phyloP scores from a whole-genome alignment of 345 rosid species.

The Angophora floribunda region DNA sequence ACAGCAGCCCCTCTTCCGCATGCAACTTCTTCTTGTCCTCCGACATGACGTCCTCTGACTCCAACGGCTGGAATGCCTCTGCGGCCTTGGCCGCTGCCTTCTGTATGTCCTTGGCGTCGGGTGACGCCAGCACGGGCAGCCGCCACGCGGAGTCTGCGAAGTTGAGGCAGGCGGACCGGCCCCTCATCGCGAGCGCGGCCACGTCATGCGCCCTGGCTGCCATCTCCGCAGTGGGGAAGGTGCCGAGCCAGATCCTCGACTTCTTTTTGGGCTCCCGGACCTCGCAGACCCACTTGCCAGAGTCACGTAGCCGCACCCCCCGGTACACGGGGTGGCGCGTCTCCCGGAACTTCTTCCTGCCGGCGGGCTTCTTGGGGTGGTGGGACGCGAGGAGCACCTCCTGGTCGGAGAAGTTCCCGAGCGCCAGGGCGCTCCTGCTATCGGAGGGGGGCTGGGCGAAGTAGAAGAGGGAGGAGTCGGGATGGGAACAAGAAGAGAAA shows the following conservation, averaged over 20 bases:
- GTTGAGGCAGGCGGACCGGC: conserved; percentile 72
- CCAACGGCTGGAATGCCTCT: conserved; percentile 21
- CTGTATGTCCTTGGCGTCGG: conserved; percentile 57
- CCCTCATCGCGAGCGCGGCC: conserved; percentile 67
- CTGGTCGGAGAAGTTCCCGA: conserved; percentile 26
- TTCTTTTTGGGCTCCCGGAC: conserved; percentile 81
- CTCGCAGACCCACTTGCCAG: conserved; percentile 91
- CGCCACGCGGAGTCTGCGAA: conserved; percentile 82
- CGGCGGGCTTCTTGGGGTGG: conserved; percentile 63
- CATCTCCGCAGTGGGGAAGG: conserved; percentile 70
- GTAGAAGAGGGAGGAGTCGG: no score
- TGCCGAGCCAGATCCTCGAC: conserved; percentile 85
- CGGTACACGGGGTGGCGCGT: conserved; percentile 83
- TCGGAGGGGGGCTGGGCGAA: no score
- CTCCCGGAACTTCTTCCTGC: conserved; percentile 82
- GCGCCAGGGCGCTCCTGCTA: no score
- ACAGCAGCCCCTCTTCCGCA: conserved; percentile 11
- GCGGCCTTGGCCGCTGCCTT: conserved; percentile 71
- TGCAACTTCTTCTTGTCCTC: conserved; percentile 36
- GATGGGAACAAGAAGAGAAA: no score
- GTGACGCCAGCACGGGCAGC: conserved; percentile 54
- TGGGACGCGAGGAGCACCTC: conserved; percentile 53
- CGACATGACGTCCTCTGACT: not conserved
- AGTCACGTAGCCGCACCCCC: conserved; percentile 59
- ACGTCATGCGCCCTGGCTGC: conserved; percentile 94